These are phyloP conservation scores for Inonotus obliquus DNA, from an alignment of 1,284 basidiomycete species.

Conservation along the genomic window DNA sequence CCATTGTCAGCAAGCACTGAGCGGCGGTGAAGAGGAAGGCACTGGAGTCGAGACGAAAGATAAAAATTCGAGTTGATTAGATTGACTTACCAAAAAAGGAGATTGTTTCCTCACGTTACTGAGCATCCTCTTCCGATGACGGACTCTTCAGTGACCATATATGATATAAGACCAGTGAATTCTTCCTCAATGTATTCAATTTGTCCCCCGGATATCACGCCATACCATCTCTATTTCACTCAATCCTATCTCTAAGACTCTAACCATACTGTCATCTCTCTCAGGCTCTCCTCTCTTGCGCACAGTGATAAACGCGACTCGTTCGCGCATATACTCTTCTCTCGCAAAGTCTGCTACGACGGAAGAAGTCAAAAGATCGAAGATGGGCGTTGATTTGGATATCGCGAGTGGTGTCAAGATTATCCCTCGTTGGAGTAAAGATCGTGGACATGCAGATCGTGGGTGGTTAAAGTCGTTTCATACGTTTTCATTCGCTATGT, in stretches of 20 bases:
- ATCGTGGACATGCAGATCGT: slow-evolving; percentile 79
- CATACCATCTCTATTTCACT: neutral
- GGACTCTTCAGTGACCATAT: neutral
- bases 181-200: neutral
- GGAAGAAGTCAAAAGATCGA: neutral
- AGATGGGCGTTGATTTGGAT: neutral
- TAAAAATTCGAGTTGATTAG: neutral
- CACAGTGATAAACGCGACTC: slow-evolving; percentile 6
- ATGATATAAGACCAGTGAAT: neutral
- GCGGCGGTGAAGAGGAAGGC: neutral
- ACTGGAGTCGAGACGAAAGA: neutral
- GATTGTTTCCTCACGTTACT: neutral
- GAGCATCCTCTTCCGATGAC: neutral
- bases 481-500: slow-evolving; percentile 80
- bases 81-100: neutral
- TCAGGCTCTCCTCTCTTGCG: slow-evolving; percentile 9
- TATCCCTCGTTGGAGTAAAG: slow-evolving; percentile 52
- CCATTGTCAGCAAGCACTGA: slow-evolving; percentile 43
- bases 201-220: neutral
- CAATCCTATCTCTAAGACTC: neutral
- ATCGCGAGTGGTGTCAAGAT: slow-evolving; percentile 34
- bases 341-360: neutral
- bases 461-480: slow-evolving; percentile 92
- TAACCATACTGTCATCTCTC: neutral
- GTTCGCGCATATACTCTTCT: neutral